Percentiles rank a stretch among this genome's conserved stretches.
Evolutionary conservation across 257 asterid species (phyloP).

Genomic region (Solanum virginianum): DNA sequence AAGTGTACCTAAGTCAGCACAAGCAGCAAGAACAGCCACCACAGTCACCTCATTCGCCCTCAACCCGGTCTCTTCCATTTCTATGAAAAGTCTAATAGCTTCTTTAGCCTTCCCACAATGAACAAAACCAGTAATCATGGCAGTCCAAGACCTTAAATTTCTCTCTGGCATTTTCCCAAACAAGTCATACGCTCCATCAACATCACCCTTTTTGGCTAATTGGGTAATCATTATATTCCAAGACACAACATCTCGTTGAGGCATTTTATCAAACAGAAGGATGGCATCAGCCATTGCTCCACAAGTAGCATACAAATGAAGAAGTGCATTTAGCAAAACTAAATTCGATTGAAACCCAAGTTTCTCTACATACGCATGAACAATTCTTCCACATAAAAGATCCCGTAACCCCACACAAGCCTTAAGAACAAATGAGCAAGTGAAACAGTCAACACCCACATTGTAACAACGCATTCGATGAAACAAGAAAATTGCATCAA

Average conservation of each 20-base stretch:
- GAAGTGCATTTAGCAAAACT: constrained; percentile 31
- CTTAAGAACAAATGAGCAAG: constrained; percentile 54
- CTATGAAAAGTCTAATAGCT: constrained; percentile 30
- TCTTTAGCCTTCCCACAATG: constrained; percentile 47
- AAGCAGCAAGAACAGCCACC: constrained; percentile 55
- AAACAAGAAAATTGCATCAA: constrained; percentile 43
- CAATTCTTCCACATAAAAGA: constrained; percentile 27
- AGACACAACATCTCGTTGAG: constrained; percentile 39
- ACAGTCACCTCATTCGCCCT: constrained; percentile 47
- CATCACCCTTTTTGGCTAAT: constrained; percentile 32
- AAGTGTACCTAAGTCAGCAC: constrained; percentile 56
- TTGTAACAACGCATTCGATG: constrained; percentile 28
- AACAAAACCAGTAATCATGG: constrained; percentile 51
- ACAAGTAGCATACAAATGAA: constrained; percentile 46
- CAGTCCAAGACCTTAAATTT: constrained; percentile 65
- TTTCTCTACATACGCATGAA: constrained; percentile 37
- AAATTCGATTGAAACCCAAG: constrained; percentile 35
- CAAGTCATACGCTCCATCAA: constrained; percentile 33
- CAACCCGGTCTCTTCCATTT: constrained; percentile 41
- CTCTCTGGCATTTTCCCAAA: constrained; percentile 44
- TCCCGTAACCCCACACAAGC: constrained; percentile 31
- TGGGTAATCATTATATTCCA: constrained; percentile 69
- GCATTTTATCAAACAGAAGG: constrained; percentile 42
- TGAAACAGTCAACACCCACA: constrained; percentile 32
- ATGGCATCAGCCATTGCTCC: constrained; percentile 28